Evolutionary conservation across 257 asterid genomes (phyloP).

Genomic region (Penstemon newberryi): DNA sequence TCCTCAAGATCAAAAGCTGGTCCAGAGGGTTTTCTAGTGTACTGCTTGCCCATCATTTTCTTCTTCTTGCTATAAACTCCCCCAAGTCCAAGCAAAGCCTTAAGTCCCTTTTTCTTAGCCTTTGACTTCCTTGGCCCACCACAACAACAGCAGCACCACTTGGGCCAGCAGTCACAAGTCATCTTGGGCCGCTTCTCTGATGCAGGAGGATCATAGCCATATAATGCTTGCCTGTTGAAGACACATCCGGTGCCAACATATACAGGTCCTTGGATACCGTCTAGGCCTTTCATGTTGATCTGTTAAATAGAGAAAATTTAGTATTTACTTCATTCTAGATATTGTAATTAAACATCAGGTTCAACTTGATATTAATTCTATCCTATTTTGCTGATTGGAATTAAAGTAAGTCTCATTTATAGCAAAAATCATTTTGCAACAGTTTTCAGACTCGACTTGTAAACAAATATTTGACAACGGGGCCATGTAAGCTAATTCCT

Average conservation of each 20-base stretch:
- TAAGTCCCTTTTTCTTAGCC: conserved; percentile 65
- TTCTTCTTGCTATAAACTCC: conserved; percentile 56
- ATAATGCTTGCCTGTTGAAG: conserved; percentile 74
- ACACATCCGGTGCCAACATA: conserved; percentile 85
- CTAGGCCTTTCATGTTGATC: conserved; percentile 89
- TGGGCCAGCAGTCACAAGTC: conserved; percentile 91
- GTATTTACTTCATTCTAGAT: background rate
- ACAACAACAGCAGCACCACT: conserved; percentile 78
- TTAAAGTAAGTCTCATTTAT: background rate
- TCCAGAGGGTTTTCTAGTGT: conserved; percentile 54
- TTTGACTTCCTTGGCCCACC: conserved; percentile 68
- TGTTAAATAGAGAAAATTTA: conserved; percentile 23
- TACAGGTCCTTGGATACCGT: conserved; percentile 88
- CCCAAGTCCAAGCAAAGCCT: conserved; percentile 59
- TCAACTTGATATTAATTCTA: background rate
- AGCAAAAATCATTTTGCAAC: background rate
- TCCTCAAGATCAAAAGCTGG: conserved; percentile 74
- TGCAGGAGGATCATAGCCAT: conserved; percentile 80
- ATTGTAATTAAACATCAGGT: background rate
- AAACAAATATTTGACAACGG: background rate
- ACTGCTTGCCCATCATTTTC: conserved; percentile 67
- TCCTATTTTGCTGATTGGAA: background rate
- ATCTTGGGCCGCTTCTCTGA: conserved; percentile 72
- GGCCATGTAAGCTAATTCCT: background rate
- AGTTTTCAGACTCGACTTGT: conserved; percentile 2